These are phyloP conservation scores for Xylaria nigripes DNA, from an alignment of 495 filamentous ascomycete genomes.

Conservation along the genomic window DNA sequence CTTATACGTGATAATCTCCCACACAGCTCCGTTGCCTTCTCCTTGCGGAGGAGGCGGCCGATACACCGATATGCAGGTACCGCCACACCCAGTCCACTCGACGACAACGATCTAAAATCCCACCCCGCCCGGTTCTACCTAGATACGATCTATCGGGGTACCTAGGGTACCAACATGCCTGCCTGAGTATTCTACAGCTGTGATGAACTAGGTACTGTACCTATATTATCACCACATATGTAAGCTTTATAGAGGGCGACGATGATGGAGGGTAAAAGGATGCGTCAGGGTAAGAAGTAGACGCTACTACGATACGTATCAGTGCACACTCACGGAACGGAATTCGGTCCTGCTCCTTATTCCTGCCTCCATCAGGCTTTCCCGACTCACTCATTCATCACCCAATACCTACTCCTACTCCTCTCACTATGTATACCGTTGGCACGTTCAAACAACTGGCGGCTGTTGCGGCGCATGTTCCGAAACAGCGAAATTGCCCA, in stretches of 20 bases:
- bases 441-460: neutral
- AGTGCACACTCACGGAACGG: neutral
- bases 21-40: constrained; percentile 3
- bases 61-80: constrained; percentile 32
- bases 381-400: neutral
- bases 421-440: neutral
- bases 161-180: neutral
- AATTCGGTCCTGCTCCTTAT: neutral
- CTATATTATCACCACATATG: neutral
- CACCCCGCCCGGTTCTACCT: constrained; percentile 1
- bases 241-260: neutral
- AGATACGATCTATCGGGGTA: neutral
- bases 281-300: neutral
- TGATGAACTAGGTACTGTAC: neutral
- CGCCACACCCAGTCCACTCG: constrained; percentile 21
- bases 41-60: constrained; percentile 26
- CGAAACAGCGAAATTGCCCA: constrained; percentile 2
- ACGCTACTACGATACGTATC: neutral
- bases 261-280: neutral
- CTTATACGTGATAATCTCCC: neutral
- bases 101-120: constrained; percentile 11
- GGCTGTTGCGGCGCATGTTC: constrained; percentile 2
- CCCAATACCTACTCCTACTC: neutral
- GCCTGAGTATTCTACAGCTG: neutral
- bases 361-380: neutral